Evolutionary conservation across 1,284 basidiomycete species (phyloP).

Genomic region (Heliocybe sulcata): DNA sequence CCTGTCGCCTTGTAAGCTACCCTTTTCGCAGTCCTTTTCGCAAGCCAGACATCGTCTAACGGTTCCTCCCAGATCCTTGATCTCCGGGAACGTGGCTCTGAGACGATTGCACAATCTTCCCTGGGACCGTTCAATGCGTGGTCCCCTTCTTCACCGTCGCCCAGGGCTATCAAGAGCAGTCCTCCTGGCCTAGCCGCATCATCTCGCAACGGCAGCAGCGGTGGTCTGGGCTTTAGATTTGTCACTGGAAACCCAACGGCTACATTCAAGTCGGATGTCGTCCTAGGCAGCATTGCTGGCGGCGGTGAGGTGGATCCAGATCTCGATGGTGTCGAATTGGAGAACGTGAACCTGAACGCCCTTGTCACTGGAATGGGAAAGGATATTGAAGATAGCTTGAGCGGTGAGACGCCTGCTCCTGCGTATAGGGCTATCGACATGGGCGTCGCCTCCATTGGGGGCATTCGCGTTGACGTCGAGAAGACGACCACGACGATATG

Average conservation of each 20-base stretch:
- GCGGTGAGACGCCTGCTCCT: constrained; percentile 23
- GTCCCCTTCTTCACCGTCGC: background rate
- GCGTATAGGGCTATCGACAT: constrained; percentile 27
- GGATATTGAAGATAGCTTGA: constrained; percentile 37
- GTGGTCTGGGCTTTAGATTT: background rate
- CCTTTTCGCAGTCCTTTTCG: constrained; percentile 5
- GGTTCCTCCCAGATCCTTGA: constrained; percentile 51
- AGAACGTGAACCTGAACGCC: constrained; percentile 1
- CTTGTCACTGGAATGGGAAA: constrained; percentile 19
- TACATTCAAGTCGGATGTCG: constrained; percentile 1
- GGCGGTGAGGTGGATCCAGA: background rate
- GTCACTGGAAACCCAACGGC: background rate
- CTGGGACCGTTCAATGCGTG: background rate
- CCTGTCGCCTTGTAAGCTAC: constrained; percentile 57
- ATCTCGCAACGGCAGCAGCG: background rate
- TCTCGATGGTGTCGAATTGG: constrained; percentile 1
- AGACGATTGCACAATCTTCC: constrained; percentile 59
- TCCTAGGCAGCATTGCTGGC: background rate
- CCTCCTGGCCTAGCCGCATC: background rate
- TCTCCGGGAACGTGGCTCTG: constrained; percentile 67
- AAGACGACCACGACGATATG: constrained; percentile 38
- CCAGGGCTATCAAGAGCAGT: background rate
- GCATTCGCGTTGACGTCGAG: constrained; percentile 63
- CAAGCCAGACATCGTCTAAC: background rate
- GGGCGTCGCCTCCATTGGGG: constrained; percentile 30